Evolutionary conservation across 2,329 filamentous ascomycete species (phyloP), one percentile per base, ranked within the genome.

Genomic region (Neofusicoccum kwambonambiense): DNA sequence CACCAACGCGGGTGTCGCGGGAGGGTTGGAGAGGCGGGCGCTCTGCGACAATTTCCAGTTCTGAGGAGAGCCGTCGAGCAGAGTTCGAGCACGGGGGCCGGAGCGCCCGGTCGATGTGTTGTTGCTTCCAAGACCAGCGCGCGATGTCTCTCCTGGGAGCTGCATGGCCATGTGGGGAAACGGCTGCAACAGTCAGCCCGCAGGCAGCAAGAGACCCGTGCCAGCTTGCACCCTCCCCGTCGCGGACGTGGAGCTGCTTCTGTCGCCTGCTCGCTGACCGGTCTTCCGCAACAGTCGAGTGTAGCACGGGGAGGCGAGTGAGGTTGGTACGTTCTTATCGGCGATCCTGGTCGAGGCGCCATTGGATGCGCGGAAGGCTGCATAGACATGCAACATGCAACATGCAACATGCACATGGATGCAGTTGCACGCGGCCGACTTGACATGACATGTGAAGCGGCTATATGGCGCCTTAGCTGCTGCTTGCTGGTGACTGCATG

Each of bases 391-490:
- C 52, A 44, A 34, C 54, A 45, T 41, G 52, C 52, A 44, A 34
- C 54, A 45, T 41, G 54, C 41, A 45, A 45, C 27, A 31, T 31
- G 22, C 22, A 22, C 22, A 22, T 22, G 22, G 22, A 22, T 22
- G 22, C 22, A 22, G 41, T 19, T 34, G 37, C 52, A 57, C 17
- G 19, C 2, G 22, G 22, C 22, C 22, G 22, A 7, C 11, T 11
- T 60, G 56, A n/a, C 56, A 60, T 60, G 56, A n/a, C 56, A 60
- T 60, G 56, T 60, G 56, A 60, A 60, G 31, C 11, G 35, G 52
- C 35, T 8, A 11, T 22, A 19, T 37, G 8, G 51, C 35, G 35
- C 17, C 17, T 49, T 49, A 11, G 13, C 8, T 5, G 50, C 50
- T 56, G 51, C 35, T 56, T 19, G 15, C 4, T 34, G 11, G 39